These are phyloP conservation scores for Marasmius fiardii DNA, from an alignment of 1,284 basidiomycete species.

Conservation along the genomic window DNA sequence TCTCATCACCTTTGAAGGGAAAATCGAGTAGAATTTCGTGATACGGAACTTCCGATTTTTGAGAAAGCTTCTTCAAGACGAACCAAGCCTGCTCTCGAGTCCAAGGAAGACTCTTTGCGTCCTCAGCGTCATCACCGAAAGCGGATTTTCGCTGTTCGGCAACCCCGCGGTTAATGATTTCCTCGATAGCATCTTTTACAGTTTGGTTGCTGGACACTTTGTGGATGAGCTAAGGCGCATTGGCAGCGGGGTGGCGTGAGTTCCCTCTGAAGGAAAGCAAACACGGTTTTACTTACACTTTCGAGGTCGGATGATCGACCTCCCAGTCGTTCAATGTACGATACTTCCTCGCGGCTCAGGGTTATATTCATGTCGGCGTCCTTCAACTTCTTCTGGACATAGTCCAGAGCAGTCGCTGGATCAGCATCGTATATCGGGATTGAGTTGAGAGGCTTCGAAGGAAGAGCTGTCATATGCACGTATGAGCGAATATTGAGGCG, in stretches of 20 bases:
- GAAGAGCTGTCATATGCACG: conserved; percentile 55
- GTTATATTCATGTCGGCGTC: conserved; percentile 53
- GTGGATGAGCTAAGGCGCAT: conserved; percentile 64
- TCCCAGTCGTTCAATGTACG: conserved; percentile 71
- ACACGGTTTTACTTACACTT: conserved; percentile 52
- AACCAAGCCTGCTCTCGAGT: conserved; percentile 86
- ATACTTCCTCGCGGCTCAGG: conserved; percentile 49
- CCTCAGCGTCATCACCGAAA: conserved; percentile 90
- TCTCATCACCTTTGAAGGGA: conserved; percentile 92
- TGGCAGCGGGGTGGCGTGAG: conserved; percentile 3
- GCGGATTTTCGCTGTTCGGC: conserved; percentile 87
- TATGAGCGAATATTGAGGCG: neutral
- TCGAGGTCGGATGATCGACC: conserved; percentile 87
- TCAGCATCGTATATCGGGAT: conserved; percentile 88
- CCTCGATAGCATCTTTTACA: conserved; percentile 83
- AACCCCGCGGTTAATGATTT: conserved; percentile 79
- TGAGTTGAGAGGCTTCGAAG: conserved; percentile 79
- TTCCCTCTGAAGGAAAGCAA: neutral
- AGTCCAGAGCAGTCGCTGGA: conserved; percentile 71
- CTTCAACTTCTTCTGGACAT: conserved; percentile 78
- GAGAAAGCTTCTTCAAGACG: conserved; percentile 74
- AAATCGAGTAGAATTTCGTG: conserved; percentile 80
- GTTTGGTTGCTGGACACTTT: conserved; percentile 77
- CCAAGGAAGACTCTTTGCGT: conserved; percentile 84
- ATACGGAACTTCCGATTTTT: conserved; percentile 77